Percentiles rank a stretch among this genome's conserved stretches.
These are phyloP conservation scores for Prinsepia uniflora DNA, from an alignment of 306 rosid genomes.

Conservation along the genomic window DNA sequence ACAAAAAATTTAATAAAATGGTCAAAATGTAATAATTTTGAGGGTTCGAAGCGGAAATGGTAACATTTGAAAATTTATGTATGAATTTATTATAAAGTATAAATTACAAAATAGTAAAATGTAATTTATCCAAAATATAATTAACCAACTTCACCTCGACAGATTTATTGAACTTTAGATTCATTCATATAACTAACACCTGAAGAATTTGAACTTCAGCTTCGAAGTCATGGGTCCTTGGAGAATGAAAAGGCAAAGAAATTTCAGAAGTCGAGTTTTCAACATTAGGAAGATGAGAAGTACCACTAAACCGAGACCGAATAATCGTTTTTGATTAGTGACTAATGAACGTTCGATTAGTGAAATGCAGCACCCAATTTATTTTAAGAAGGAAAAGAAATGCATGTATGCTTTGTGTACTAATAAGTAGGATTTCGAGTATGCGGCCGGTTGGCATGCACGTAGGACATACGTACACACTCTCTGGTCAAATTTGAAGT, in stretches of 20 bases:
- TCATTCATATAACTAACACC: not conserved
- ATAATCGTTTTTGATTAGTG: not conserved
- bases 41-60: no score
- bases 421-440: not conserved
- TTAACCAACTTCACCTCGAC: not conserved
- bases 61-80: no score
- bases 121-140: not conserved
- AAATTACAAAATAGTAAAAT: no score
- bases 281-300: no score
- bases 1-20: no score
- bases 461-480: not conserved
- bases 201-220: conserved; percentile 16
- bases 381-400: no score
- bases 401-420: not conserved
- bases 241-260: not conserved
- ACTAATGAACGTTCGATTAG: no score
- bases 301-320: no score
- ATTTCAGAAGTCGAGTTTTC: not conserved
- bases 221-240: conserved; percentile 38
- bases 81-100: no score
- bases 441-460: not conserved
- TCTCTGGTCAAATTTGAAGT: not conserved
- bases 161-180: not conserved
- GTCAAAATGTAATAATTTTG: no score
- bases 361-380: no score